phyloP scores from a whole-genome alignment of 768 basidiomycete species.

The Boletus reticulatus region DNA sequence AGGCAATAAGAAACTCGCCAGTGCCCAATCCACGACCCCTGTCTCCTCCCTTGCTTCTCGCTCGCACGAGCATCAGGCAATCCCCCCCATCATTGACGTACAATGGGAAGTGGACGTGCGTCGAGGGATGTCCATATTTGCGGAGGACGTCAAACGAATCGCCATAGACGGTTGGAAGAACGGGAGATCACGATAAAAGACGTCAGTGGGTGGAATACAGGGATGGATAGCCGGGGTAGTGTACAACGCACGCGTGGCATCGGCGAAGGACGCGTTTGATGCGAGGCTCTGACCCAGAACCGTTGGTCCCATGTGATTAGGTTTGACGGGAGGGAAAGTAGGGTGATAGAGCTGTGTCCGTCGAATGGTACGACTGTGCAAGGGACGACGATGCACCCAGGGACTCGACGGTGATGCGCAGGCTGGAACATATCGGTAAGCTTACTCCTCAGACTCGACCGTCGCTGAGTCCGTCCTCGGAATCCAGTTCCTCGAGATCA shows the following conservation, averaged over 20 bases:
- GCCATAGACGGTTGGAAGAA: conserved; percentile 65
- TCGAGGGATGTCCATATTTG: conserved; percentile 77
- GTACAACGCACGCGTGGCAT: conserved; percentile 47
- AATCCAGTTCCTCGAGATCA: conserved; percentile 24
- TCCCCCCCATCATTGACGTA: too few species aligned
- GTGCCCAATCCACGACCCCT: conserved; percentile 70
- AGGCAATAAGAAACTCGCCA: conserved; percentile 79
- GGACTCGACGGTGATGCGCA: conserved; percentile 25
- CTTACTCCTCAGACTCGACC: conserved; percentile 32
- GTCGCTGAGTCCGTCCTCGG: conserved; percentile 28
- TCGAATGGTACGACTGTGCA: not conserved
- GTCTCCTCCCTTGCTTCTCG: conserved; percentile 30
- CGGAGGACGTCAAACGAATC: conserved; percentile 66
- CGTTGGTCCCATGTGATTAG: too few species aligned
- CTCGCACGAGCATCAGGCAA: too few species aligned
- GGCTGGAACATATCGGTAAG: conserved; percentile 32
- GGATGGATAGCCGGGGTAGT: conserved; percentile 67
- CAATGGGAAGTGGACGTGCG: conserved; percentile 66
- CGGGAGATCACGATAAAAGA: conserved; percentile 69
- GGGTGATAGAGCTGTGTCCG: conserved; percentile 2
- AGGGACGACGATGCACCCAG: not conserved
- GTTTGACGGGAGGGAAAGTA: conserved; percentile 23
- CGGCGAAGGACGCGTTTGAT: conserved; percentile 23
- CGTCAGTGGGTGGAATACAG: conserved; percentile 60
- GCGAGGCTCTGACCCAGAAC: conserved; percentile 3